Conservation (phyloP, 108 stramenopile species). For the Craspedostauros australis region DNA sequence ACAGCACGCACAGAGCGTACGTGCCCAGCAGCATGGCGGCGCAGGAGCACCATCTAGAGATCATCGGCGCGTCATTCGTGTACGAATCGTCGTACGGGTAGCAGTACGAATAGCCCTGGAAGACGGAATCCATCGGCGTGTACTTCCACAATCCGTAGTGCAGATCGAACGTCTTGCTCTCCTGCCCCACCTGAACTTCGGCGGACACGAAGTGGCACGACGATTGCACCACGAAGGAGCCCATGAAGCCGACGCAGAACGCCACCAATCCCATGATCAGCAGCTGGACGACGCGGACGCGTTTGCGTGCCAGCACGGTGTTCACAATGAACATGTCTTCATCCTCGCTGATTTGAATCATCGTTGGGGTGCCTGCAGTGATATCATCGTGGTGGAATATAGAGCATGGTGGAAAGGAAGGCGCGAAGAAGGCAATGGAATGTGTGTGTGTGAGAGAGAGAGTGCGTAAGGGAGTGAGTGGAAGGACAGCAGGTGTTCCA, state of each 20-base stretch:
- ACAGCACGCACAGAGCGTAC: conserved; percentile 29
- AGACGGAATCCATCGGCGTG: conserved; percentile 36
- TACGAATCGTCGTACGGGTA: conserved; percentile 26
- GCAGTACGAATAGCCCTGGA: conserved; percentile 45
- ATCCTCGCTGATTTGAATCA: conserved; percentile 23
- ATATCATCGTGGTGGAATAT: not conserved
- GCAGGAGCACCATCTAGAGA: conserved; percentile 21
- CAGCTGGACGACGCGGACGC: conserved; percentile 41
- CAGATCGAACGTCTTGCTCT: conserved; percentile 20
- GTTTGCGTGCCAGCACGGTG: conserved; percentile 20
- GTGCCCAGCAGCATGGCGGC: conserved; percentile 20
- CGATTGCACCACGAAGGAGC: conserved; percentile 23
- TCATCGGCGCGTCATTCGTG: conserved; percentile 13
- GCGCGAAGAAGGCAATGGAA: no score
- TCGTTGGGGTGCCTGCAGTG: conserved; percentile 2
- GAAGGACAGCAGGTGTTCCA: no score
- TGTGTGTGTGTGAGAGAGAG: no score
- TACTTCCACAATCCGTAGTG: conserved; percentile 57
- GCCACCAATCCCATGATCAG: conserved; percentile 31
- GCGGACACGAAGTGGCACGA: conserved; percentile 44
- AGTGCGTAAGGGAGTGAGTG: no score
- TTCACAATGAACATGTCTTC: conserved; percentile 21
- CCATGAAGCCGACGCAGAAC: conserved; percentile 32
- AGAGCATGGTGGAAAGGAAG: not conserved
- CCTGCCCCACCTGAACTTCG: conserved; percentile 19